Evolutionary conservation across 306 rosid species (phyloP).

Genomic region (Oxytropis ochrocephala): DNA sequence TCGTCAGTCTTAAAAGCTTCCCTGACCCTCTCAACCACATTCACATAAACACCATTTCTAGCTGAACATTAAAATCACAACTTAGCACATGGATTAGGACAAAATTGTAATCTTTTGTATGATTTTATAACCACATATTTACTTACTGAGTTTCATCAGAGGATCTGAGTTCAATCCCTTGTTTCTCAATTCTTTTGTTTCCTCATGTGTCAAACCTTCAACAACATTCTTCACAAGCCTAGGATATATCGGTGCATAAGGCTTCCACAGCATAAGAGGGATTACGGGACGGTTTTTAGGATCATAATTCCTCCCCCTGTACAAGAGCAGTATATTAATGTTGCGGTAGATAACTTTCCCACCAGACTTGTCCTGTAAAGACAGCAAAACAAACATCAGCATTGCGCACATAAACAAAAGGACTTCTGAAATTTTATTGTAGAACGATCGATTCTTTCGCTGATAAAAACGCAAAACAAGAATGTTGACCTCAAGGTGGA

Average conservation of each 20-base stretch:
- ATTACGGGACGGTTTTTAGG: conserved; percentile 56
- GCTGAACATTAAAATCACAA: conserved; percentile 42
- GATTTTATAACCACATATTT: neutral
- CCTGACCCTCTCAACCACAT: conserved; percentile 68
- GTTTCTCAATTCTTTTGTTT: conserved; percentile 72
- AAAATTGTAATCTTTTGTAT: neutral
- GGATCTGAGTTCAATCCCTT: conserved; percentile 58
- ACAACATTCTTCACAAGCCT: conserved; percentile 77
- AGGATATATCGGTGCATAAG: conserved; percentile 84
- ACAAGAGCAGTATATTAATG: conserved; percentile 66
- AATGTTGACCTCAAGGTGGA: conserved; percentile 72
- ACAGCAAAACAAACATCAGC: conserved; percentile 31
- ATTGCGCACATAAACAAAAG: conserved; percentile 1
- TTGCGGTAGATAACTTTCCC: conserved; percentile 62
- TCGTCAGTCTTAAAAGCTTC: conserved; percentile 69
- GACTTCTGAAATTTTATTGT: neutral
- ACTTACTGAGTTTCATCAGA: conserved; percentile 81
- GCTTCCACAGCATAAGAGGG: conserved; percentile 93
- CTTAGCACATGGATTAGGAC: neutral
- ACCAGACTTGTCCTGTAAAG: conserved; percentile 70
- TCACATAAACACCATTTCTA: conserved; percentile 84
- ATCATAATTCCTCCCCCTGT: conserved; percentile 74
- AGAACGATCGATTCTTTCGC: neutral
- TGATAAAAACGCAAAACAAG: neutral
- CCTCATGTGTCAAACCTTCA: conserved; percentile 59